These are phyloP conservation scores for Skeletonema tropicum DNA, from an alignment of 108 stramenopile genomes.

Conservation along the genomic window DNA sequence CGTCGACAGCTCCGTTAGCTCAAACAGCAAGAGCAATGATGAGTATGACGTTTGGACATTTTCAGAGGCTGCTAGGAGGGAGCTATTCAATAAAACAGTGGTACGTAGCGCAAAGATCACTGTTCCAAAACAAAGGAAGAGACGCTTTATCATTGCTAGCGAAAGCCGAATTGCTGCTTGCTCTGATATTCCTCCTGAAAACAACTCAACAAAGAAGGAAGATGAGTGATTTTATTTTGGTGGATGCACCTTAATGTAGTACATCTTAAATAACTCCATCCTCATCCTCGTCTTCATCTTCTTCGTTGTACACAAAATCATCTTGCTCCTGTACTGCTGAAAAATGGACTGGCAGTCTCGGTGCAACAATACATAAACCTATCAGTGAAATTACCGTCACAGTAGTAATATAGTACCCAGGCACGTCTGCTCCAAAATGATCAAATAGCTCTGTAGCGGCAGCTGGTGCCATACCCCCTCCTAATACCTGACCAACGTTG, in stretches of 20 bases:
- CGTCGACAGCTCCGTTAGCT: conserved; percentile 29
- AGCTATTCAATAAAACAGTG: conserved; percentile 34
- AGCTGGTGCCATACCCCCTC: conserved; percentile 59
- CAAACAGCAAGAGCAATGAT: conserved; percentile 13
- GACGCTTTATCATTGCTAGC: conserved; percentile 28
- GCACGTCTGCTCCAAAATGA: conserved; percentile 30
- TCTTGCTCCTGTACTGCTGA: conserved; percentile 22
- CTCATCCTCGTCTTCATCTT: conserved; percentile 5
- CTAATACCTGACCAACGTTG: conserved; percentile 69
- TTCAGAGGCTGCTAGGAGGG: conserved; percentile 39
- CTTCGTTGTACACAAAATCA: conserved; percentile 6
- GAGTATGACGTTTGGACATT: conserved; percentile 52
- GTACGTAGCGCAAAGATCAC: conserved; percentile 28
- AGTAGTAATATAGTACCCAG: conserved; percentile 51
- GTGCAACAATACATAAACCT: conserved; percentile 56
- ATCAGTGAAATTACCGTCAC: conserved; percentile 46
- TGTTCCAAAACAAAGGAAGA: conserved; percentile 29
- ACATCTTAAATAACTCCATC: neutral
- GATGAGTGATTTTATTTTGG: neutral
- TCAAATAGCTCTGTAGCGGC: conserved; percentile 63
- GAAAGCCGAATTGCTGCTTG: conserved; percentile 13
- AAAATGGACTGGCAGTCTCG: conserved; percentile 32
- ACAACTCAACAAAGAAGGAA: neutral
- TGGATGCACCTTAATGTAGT: neutral
- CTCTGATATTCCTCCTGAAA: neutral